Conservation (phyloP, 1,139 yeast species). For the Pichia sp. region DNA sequence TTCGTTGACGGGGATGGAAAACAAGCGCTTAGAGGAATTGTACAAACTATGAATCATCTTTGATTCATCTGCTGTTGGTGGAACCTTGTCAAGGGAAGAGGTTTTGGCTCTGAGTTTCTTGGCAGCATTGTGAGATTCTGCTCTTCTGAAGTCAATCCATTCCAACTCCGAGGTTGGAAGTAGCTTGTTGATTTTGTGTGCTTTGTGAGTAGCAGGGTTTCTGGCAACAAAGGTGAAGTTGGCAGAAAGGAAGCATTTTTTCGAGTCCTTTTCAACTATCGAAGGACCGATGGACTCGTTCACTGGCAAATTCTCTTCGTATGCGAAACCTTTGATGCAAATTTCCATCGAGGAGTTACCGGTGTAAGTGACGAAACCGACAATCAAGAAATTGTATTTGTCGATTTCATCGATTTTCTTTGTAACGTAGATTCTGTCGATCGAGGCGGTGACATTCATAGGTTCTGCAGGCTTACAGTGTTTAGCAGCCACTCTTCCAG, state of each 20-base stretch:
- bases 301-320: slow-evolving; percentile 44
- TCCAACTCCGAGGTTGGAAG: slow-evolving; percentile 70
- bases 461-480: slow-evolving; percentile 91
- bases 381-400: slow-evolving; percentile 70
- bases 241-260: slow-evolving; percentile 60
- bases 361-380: slow-evolving; percentile 90
- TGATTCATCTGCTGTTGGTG: slow-evolving; percentile 75
- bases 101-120: slow-evolving; percentile 73
- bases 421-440: slow-evolving; percentile 84
- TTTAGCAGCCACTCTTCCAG: slow-evolving; percentile 81
- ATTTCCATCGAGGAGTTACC: slow-evolving; percentile 95
- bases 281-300: slow-evolving; percentile 32
- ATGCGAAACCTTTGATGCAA: slow-evolving; percentile 80
- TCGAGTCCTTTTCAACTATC: slow-evolving; percentile 36
- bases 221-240: slow-evolving; percentile 94
- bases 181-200: slow-evolving; percentile 78
- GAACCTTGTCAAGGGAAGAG: slow-evolving; percentile 50
- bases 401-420: slow-evolving; percentile 77
- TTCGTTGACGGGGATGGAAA: slow-evolving; percentile 20
- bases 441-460: slow-evolving; percentile 89
- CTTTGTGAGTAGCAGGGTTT: slow-evolving; percentile 81
- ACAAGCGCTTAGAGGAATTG: slow-evolving; percentile 47
- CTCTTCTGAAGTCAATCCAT: slow-evolving; percentile 79
- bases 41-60: slow-evolving; percentile 73
- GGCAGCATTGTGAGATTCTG: slow-evolving; percentile 83